These are phyloP conservation scores for Brassica balearica DNA, from an alignment of 441 rosid genomes.

Conservation along the genomic window DNA sequence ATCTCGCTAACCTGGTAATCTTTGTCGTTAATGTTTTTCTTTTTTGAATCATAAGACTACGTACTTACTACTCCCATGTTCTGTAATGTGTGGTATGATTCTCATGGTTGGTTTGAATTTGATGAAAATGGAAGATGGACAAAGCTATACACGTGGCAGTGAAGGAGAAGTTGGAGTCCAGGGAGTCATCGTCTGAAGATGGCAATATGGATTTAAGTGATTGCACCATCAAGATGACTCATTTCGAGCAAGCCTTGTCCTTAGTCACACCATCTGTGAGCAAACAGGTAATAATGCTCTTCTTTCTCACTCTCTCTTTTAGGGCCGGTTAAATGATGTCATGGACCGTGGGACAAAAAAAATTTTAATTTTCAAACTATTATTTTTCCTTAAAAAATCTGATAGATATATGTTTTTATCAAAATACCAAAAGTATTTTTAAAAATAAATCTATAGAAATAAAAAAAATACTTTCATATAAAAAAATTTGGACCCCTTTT, in stretches of 20 bases:
- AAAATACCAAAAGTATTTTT: no score
- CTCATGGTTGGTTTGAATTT: constrained; percentile 26
- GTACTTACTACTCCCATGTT: neutral
- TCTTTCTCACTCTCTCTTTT: neutral
- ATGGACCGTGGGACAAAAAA: no score
- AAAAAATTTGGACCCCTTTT: no score
- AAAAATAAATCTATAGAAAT: no score
- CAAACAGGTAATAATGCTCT: constrained; percentile 48
- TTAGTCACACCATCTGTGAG: constrained; percentile 76
- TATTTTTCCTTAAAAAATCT: no score
- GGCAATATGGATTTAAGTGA: constrained; percentile 34
- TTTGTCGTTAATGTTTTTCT: neutral
- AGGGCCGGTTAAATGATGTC: no score
- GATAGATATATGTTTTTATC: no score
- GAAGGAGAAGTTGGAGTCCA: constrained; percentile 48
- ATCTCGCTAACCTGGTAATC: constrained; percentile 64
- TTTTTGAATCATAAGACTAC: neutral
- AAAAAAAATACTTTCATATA: no score
- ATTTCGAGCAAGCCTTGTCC: constrained; percentile 64
- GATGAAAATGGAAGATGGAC: constrained; percentile 57
- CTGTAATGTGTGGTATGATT: constrained; percentile 15
- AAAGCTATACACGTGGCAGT: constrained; percentile 82
- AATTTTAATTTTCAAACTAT: no score
- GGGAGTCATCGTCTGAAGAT: constrained; percentile 6
- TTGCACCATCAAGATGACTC: constrained; percentile 58